Percentiles rank a stretch among this genome's conserved stretches.
phyloP scores from a whole-genome alignment of 1,139 yeast genomes.

The Yamadazyma dushanensis region DNA sequence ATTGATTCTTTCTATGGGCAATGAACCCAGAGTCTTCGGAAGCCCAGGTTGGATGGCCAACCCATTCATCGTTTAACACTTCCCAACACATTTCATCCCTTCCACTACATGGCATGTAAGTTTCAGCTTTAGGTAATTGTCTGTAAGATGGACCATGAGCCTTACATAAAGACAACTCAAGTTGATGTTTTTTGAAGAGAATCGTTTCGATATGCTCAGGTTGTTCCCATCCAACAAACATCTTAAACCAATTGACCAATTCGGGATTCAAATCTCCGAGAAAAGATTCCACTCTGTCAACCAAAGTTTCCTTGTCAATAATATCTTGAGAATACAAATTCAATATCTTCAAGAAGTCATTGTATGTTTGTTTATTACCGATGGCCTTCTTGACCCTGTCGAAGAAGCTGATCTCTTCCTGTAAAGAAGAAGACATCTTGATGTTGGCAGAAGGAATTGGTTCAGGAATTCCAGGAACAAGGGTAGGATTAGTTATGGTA shows the following conservation, averaged over 20 bases:
- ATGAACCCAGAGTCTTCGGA: constrained; percentile 98
- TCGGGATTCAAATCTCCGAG: constrained; percentile 77
- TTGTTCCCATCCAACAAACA: constrained; percentile 85
- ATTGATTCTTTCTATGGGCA: constrained; percentile 96
- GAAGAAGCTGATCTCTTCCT: constrained; percentile 86
- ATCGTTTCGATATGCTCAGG: constrained; percentile 85
- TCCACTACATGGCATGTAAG: constrained; percentile 97
- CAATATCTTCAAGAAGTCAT: constrained; percentile 84
- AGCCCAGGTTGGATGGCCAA: constrained; percentile 99
- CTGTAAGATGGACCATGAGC: constrained; percentile 94
- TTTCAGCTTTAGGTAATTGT: constrained; percentile 88
- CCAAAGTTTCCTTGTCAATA: constrained; percentile 77
- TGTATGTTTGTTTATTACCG: constrained; percentile 86
- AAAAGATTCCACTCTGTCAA: constrained; percentile 82
- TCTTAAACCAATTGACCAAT: constrained; percentile 85
- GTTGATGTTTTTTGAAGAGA: constrained; percentile 82
- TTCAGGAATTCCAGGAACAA: constrained; percentile 84
- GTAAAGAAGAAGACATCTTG: constrained; percentile 55
- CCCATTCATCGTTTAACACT: constrained; percentile 97
- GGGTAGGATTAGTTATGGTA: constrained; percentile 53
- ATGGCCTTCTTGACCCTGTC: constrained; percentile 90
- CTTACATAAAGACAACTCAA: constrained; percentile 83
- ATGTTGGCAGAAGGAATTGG: constrained; percentile 69
- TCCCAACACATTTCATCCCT: constrained; percentile 99
- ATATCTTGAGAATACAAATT: constrained; percentile 88